Conservation (phyloP, 2,329 filamentous ascomycete species). For the Epichloe elymi region DNA sequence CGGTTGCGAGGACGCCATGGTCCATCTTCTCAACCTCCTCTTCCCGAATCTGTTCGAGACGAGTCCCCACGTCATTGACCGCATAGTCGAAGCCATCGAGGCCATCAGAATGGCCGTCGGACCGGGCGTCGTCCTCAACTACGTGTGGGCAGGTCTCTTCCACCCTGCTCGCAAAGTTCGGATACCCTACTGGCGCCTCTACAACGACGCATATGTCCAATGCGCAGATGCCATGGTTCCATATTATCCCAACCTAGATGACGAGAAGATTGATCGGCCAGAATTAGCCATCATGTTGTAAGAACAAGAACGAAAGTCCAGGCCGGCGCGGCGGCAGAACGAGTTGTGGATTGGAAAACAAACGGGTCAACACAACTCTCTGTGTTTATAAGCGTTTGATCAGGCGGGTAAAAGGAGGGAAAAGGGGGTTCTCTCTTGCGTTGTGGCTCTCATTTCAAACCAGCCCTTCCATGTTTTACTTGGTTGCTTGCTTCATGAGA, state of each 20-base stretch:
- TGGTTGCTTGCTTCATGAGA: background rate
- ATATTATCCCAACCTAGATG: conserved; percentile 80
- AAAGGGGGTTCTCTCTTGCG: background rate
- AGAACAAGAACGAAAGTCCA: conserved; percentile 9
- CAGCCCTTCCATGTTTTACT: background rate
- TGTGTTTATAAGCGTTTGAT: background rate
- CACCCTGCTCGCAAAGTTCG: conserved; percentile 93
- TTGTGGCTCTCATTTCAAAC: background rate
- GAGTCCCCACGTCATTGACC: conserved; percentile 93
- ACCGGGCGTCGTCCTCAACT: conserved; percentile 88
- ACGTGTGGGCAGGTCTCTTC: conserved; percentile 95
- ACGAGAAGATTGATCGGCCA: conserved; percentile 63
- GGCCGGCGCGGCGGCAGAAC: too few relatives aligned
- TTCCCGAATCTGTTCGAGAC: conserved; percentile 98
- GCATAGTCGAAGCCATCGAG: conserved; percentile 94
- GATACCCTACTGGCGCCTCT: conserved; percentile 88
- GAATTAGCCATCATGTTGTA: conserved; percentile 77
- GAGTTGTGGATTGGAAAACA: too few relatives aligned
- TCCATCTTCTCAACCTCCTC: conserved; percentile 89
- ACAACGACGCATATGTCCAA: conserved; percentile 95
- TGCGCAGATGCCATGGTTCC: conserved; percentile 90
- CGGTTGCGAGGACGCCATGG: conserved; percentile 96
- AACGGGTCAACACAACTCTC: background rate
- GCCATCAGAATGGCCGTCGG: conserved; percentile 89
- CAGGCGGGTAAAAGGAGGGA: background rate